Evolutionary conservation across 2,329 filamentous ascomycete species (phyloP), one percentile per base, ranked within the genome.

Genomic region (Paracamarosporium sp.): DNA sequence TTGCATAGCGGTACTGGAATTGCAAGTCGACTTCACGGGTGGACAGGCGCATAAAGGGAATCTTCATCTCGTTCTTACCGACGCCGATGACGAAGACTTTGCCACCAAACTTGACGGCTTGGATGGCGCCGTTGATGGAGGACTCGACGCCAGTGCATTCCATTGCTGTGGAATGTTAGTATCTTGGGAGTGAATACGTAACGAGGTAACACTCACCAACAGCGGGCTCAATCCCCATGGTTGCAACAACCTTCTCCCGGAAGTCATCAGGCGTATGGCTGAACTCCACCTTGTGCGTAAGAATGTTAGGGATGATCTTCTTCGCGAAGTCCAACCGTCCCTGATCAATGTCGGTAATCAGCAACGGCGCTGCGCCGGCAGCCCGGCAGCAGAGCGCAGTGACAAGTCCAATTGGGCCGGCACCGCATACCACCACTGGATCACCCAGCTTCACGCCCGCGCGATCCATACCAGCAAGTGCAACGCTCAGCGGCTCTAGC

Each of bases 71-170:
- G 76, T 95, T 93, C 84, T 91, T 94, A 65, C 94, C 95, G 2
- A 98, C 93, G 38, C 94, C 94, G 65, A 97, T 96, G 63, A 98
- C 90, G 74, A 98, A 98, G 53, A 98, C 94, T 80, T 96, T 97
- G 69, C 95, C 94, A 64, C 94, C 95, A 71, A 98, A 98, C 80
- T 94, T 96, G 75, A 90, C 87, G 9, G 91, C 89, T 85, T 93
- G 95, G 75, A 97, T 94, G 52, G 93, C 92, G 27, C 91, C 85
- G 5, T 88, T 87, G 70, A 98, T 90, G 76, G 90, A 93, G 79
- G 88, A 92, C 82, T 97, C 93, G 15, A 97, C 92, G 50, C 95
- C 95, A 0, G 95, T 98, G 82, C 94, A 98, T 79, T 98, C 94
- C 79, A 98, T 85, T 12, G 88, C 89, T 48, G 31, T 35, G 17